A percentile compares a stretch with the other conserved stretches of the same genome.
phyloP scores from a whole-genome alignment of 2,329 filamentous ascomycete genomes.

The Aschersonia sp. region DNA sequence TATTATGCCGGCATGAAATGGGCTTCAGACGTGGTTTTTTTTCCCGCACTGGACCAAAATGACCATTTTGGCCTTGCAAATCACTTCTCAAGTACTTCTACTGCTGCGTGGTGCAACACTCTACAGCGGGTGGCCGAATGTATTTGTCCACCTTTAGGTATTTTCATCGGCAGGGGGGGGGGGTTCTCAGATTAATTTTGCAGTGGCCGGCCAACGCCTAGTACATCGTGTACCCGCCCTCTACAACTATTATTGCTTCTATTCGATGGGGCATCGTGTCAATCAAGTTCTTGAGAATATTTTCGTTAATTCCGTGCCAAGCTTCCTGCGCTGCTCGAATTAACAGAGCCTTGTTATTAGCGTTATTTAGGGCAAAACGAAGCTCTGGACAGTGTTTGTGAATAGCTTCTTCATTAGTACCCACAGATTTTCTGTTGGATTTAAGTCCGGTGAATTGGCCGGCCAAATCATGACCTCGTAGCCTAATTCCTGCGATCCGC shows the following conservation, averaged over 20 bases:
- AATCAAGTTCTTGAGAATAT: not conserved
- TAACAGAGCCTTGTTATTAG: not conserved
- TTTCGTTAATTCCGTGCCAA: not conserved
- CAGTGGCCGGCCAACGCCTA: too few relatives aligned
- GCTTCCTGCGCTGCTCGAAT: not conserved
- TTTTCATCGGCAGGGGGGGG: too few relatives aligned
- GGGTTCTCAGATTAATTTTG: too few relatives aligned
- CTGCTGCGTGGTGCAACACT: too few relatives aligned
- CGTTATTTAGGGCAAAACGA: not conserved
- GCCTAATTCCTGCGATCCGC: too few relatives aligned
- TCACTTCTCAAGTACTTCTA: too few relatives aligned
- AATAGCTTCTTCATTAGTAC: conserved; percentile 1
- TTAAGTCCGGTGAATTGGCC: conserved; percentile 4
- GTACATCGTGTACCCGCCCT: not conserved
- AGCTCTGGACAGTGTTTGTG: not conserved
- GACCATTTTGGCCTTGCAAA: too few relatives aligned
- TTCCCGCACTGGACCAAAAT: too few relatives aligned
- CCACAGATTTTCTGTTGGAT: conserved; percentile 4
- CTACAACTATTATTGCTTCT: not conserved
- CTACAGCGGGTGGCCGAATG: too few relatives aligned
- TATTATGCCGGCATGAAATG: too few relatives aligned
- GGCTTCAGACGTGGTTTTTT: too few relatives aligned
- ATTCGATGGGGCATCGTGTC: not conserved
- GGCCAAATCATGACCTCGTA: conserved; percentile 1
- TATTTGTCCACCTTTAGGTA: too few relatives aligned